These are phyloP conservation scores for Petrea volubilis DNA, from an alignment of 257 asterid genomes.

Conservation along the genomic window DNA sequence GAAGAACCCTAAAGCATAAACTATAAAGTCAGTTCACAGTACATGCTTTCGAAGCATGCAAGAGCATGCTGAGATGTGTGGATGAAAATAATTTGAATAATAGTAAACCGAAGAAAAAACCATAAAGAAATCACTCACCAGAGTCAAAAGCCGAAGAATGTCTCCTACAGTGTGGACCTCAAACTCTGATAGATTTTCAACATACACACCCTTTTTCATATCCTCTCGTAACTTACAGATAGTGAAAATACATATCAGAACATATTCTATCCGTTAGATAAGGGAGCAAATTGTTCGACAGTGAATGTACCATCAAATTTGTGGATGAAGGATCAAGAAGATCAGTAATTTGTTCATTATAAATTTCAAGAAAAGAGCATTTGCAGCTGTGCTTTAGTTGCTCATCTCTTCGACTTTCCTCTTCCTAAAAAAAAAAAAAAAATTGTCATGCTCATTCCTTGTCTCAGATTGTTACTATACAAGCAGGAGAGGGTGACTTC, in stretches of 20 bases:
- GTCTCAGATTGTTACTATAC: neutral
- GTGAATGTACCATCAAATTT: slow-evolving; percentile 72
- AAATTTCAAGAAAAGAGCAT: slow-evolving; percentile 94
- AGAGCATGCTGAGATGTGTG: slow-evolving; percentile 4
- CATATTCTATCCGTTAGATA: neutral
- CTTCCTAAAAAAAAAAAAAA: slow-evolving; percentile 59
- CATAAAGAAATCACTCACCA: slow-evolving; percentile 44
- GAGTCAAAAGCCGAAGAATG: slow-evolving; percentile 82
- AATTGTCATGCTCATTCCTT: slow-evolving; percentile 8
- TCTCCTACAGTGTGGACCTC: slow-evolving; percentile 92
- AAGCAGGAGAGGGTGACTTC: neutral
- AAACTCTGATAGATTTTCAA: slow-evolving; percentile 89
- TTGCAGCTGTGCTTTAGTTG: slow-evolving; percentile 74
- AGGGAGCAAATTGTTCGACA: slow-evolving; percentile 16
- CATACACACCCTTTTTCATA: slow-evolving; percentile 82
- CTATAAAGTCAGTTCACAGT: slow-evolving; percentile 15
- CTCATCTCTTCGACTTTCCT: slow-evolving; percentile 87
- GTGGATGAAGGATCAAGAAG: slow-evolving; percentile 97
- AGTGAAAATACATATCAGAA: slow-evolving; percentile 26
- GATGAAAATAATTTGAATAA: neutral
- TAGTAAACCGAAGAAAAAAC: slow-evolving; percentile 1
- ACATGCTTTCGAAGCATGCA: slow-evolving; percentile 3
- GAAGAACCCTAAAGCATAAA: slow-evolving; percentile 70
- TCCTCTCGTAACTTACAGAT: slow-evolving; percentile 82
- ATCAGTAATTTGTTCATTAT: slow-evolving; percentile 90